Evolutionary conservation across 1,284 basidiomycete species (phyloP), one percentile per base, ranked within the genome.

Genomic region (Bondarzewia mesenterica): DNA sequence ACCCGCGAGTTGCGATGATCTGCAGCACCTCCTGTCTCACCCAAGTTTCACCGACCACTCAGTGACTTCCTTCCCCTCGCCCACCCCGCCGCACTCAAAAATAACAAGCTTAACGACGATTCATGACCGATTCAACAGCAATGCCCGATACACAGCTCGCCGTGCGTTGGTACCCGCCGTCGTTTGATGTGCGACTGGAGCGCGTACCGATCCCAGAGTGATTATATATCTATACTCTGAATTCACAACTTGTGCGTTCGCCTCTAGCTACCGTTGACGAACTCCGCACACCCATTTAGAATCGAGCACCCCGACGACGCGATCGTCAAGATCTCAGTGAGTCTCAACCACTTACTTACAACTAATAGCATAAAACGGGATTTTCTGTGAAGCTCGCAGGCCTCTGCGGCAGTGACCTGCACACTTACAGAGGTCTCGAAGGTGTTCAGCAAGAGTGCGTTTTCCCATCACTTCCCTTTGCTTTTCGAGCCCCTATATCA

Each of bases 391-490:
- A 26, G 85, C 71, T 85, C 22, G 76, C 83, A 18, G 88, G 81
- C 12, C 66, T 91, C 5, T 88, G 86, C 63, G 90, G 90, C 57
- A 90, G 87, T 52, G 90, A 93, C 65, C 69, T 93, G 27, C 90
- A 94, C 58, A 65, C 79, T 32, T 93, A 51, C 44, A 42, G 45
- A 32, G 45, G 48, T 15, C 48, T 49, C 39, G 52, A 59, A 60
- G 58, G 42, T 26, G 55, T 57, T 32, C 14, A 38, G 16, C 37
- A 48, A 32, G 29, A 14, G 45, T 42, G 27, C 38, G 43, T 41
- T 42, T 47, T 29, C 26, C 22, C 29, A 35, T 32, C 39, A 29
- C 37, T 26, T 18, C 27, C 22, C 7, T 35, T 32, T 22, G n/a
- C 5, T 37, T 22, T 42, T 42, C 35, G 23, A 44, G 29, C 7